These are phyloP conservation scores for Borealophlyctis nickersoniae DNA, from an alignment of 192 early-diverging fungal genomes.

Conservation along the genomic window DNA sequence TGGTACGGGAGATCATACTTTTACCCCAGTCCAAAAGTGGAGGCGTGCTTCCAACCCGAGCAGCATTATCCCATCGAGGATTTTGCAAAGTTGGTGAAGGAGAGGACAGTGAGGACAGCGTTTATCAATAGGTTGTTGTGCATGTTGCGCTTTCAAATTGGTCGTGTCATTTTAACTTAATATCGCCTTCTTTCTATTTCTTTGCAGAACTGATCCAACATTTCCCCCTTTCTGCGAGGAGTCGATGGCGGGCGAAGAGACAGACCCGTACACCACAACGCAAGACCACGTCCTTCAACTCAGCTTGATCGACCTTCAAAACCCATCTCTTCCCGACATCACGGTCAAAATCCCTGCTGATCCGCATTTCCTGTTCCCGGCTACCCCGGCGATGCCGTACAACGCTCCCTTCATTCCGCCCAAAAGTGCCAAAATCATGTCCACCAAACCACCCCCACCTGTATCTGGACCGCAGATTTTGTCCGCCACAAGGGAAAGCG, in stretches of 20 bases:
- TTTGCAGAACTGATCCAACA: not conserved
- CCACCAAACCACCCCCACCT: not conserved
- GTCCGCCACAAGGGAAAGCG: not conserved
- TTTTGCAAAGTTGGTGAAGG: not conserved
- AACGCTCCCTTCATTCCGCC: conserved; percentile 1
- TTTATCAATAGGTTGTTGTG: not conserved
- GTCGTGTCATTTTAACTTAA: too few species aligned
- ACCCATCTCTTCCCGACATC: not conserved
- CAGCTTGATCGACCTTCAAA: not conserved
- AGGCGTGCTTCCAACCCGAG: not conserved
- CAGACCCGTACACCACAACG: not conserved
- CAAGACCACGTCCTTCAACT: not conserved
- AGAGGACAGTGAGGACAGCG: not conserved
- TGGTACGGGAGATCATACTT: not conserved
- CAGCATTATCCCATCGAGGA: not conserved
- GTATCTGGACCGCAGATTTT: not conserved
- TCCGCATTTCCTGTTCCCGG: not conserved
- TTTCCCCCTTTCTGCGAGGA: not conserved
- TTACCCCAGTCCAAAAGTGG: not conserved
- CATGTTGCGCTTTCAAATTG: too few species aligned
- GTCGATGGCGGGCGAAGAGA: not conserved
- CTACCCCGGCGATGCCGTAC: not conserved
- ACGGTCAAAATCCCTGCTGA: not conserved
- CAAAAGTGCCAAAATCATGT: not conserved
- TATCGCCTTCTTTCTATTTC: too few species aligned